These are phyloP conservation scores for Erigeron canadensis DNA, from an alignment of 129 eudicot genomes.

Conservation along the genomic window DNA sequence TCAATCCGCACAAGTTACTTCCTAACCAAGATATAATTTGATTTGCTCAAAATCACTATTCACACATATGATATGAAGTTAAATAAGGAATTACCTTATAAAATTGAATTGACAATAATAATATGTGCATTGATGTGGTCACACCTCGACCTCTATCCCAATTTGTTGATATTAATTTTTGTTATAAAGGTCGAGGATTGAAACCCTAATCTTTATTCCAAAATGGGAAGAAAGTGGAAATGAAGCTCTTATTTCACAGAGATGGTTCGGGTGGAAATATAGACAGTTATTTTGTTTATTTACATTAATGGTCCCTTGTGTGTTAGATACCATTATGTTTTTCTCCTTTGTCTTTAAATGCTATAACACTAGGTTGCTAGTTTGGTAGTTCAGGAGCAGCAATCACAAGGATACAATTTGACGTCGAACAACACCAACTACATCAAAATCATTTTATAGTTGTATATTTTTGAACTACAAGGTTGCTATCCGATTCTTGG, in stretches of 20 bases:
- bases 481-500: too few species aligned
- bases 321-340: not conserved
- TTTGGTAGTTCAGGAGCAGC: too few species aligned
- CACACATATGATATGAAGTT: not conserved
- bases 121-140: not conserved
- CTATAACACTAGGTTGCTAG: not conserved
- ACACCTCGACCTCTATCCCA: constrained; percentile 25
- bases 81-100: constrained; percentile 9
- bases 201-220: constrained; percentile 15
- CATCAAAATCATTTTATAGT: too few species aligned
- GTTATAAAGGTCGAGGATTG: constrained; percentile 30
- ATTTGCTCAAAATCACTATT: too few species aligned
- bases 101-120: not conserved
- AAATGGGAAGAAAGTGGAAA: not conserved
- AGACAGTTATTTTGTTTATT: constrained; percentile 28
- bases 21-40: too few species aligned
- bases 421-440: too few species aligned
- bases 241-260: not conserved
- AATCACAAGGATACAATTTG: too few species aligned
- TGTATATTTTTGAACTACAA: too few species aligned
- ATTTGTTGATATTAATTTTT: not conserved
- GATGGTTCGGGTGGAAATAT: not conserved
- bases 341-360: not conserved
- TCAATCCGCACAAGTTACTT: too few species aligned
- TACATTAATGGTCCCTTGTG: constrained; percentile 12